Percentiles rank a stretch among this genome's conserved stretches.
These are phyloP conservation scores for Cryptococcus sp. DNA, from an alignment of 1,284 basidiomycete species.

Conservation along the genomic window DNA sequence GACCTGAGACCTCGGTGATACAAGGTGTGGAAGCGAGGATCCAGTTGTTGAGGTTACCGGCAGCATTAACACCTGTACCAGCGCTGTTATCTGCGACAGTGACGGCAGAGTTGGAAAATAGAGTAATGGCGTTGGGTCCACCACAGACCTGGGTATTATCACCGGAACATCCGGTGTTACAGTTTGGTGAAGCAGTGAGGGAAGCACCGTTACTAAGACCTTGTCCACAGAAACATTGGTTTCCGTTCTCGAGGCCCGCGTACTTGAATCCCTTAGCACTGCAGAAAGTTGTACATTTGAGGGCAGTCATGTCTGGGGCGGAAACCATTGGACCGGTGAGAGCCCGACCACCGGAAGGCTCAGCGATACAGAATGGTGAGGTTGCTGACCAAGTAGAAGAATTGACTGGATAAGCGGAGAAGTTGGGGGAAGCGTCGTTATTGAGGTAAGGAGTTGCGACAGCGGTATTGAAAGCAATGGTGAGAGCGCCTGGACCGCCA, in stretches of 20 bases:
- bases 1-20: no score
- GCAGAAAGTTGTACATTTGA: slow-evolving; percentile 16
- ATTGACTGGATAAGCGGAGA: slow-evolving; percentile 41
- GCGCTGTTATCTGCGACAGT: no score
- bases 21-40: no score
- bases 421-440: slow-evolving; percentile 32
- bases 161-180: slow-evolving; percentile 23
- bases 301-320: slow-evolving; percentile 24
- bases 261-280: slow-evolving; percentile 15
- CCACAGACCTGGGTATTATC: slow-evolving; percentile 14
- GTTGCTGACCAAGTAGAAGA: slow-evolving; percentile 29
- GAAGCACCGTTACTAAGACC: slow-evolving; percentile 4
- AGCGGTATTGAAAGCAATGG: background rate
- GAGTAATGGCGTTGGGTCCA: background rate
- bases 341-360: slow-evolving; percentile 26
- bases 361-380: slow-evolving; percentile 33
- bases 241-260: slow-evolving; percentile 27
- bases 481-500: background rate
- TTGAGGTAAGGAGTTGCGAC: no score
- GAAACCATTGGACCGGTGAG: slow-evolving; percentile 14
- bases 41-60: no score
- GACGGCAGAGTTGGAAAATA: background rate
- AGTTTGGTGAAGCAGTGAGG: slow-evolving; percentile 7
- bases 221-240: slow-evolving; percentile 33
- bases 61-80: no score